Base-by-base conservation (phyloP, 768 basidiomycete genomes). In the Leucosporidium yakuticum region DNA sequence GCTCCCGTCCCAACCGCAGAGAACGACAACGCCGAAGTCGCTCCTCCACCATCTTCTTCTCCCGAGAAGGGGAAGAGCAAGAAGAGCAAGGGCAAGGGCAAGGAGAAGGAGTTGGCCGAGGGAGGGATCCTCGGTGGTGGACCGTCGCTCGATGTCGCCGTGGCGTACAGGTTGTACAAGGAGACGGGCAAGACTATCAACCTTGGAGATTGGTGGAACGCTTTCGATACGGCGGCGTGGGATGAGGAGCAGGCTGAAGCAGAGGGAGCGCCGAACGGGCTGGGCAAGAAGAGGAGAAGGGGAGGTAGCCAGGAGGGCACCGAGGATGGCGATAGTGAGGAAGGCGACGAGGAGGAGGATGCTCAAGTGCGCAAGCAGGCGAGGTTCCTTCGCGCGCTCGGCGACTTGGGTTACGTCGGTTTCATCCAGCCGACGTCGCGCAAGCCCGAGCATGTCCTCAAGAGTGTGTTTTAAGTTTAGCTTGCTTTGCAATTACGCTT, bases 381-480 rank as follows among this genome's bases (percentile, higher is more conserved):
- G 34, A 59, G 73, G 25, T 76, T 76, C 68, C 53, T 76, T 27
- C 63, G 65, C 9, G 63, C 64, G 4, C 67, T 75, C 4, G 71
- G 65, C 17, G 74, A 73, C 57, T 54, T 75, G 15, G 73, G 68
- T 17, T 67, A 67, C 54, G 53, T 67, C 5, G 76, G 76, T 15
- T 73, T 73, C 56, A n/a, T 76, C 23, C 66, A 70, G 44, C 71
- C 73, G 21, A 64, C 67, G 25, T 71, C 74, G 56, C 60, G 72
- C 63, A 73, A 73, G 53, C 65, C 62, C 12, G 76, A 75, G 62
- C 74, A 75, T 49, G 71, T 74, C 1, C 32, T 71, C 31, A 74
- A 74, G 48, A 63, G 65, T n/a, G 69, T 75, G 17, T 76, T 71
- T 54, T 76, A 59, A 62, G n/a, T n/a, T 20, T 17, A 54, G 31